Evolutionary conservation across 2,329 filamentous ascomycete genomes (phyloP).

Genomic region (Lasiodiplodia gonubiensis): DNA sequence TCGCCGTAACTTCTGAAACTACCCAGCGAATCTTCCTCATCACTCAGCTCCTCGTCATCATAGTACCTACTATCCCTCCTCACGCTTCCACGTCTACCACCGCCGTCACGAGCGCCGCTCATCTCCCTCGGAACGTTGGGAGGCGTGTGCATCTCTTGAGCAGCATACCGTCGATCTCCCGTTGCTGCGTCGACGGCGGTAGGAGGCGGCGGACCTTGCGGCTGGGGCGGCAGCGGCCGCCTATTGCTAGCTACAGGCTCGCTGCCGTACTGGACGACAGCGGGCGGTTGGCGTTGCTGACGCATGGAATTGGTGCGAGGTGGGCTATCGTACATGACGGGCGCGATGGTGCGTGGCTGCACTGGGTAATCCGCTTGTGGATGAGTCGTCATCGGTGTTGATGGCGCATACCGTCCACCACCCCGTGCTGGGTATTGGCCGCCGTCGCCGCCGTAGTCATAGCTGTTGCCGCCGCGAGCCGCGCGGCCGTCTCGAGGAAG

Average conservation of each 20-base stretch:
- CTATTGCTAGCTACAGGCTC: not conserved
- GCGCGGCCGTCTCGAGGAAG: not conserved
- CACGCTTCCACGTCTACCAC: not conserved
- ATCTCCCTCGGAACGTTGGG: not conserved
- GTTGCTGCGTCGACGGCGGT: constrained; percentile 37
- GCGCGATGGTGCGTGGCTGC: not conserved
- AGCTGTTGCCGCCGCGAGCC: not conserved
- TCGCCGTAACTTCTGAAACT: constrained; percentile 40
- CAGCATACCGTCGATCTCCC: constrained; percentile 19
- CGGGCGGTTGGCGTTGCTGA: not conserved
- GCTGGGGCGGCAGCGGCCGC: constrained; percentile 8
- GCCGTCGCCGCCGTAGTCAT: not conserved
- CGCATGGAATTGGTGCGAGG: constrained; percentile 1
- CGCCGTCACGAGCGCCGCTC: not conserved
- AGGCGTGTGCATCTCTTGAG: not conserved
- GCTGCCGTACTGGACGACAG: constrained; percentile 29
- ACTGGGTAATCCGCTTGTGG: not conserved
- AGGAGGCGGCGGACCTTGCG: constrained; percentile 19
- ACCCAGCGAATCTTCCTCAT: constrained; percentile 33
- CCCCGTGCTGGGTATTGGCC: not conserved
- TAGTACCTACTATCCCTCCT: constrained; percentile 39
- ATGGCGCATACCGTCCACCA: not conserved
- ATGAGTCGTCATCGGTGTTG: not conserved
- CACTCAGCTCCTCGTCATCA: constrained; percentile 35
- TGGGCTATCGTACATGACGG: constrained; percentile 9